Evolutionary conservation across 1,139 yeast genomes (phyloP), one percentile per base, ranked within the genome.

Genomic region (Chernovozyma aurita): DNA sequence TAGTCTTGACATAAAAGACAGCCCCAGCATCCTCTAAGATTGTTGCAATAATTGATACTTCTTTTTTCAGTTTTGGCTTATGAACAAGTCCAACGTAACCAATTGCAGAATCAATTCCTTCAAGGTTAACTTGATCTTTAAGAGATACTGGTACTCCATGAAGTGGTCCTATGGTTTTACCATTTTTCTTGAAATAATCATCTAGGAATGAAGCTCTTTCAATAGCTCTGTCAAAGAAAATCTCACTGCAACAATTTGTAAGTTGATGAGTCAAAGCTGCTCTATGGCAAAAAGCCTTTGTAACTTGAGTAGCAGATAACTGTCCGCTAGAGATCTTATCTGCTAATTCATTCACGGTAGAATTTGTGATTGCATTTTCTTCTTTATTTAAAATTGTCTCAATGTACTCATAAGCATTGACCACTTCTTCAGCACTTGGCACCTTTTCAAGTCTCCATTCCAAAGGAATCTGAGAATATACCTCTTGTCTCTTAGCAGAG

Each of bases 71-170:
- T 41, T 57, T 54, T 18, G 64, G 63, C 24, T 48, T 53, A 34
- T 48, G 59, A 35, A 45, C 56, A 28, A 51, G 57, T 32, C 53
- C 65, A 7, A 70, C 62, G 40, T 59, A 70, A 5, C 79, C 80
- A 33, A 71, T 53, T 0, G 73, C 53, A 1, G 76, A 60, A 30
- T 64, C 72, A 5, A 64, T 40, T 1, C 78, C 79, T 37, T 59
- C 63, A n/a, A 73, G 45, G 37, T 71, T 70, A 37, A 73, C 55
- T 42, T 72, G 75, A 42, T 76, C 81, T 43, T 73, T 73, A 37
- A 81, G 50, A 3, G 86, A 76, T 33, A 82, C 63, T 8, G 88
- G 88, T 39, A 83, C 59, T 3, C 90, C 92, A 36, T 83, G 86
- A 24, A 82, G 57, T 4, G 82, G 80, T 13, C 85, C 84, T 12